Base-by-base conservation (phyloP, 2,329 filamentous ascomycete genomes). In the Ophiostoma piceae region DNA sequence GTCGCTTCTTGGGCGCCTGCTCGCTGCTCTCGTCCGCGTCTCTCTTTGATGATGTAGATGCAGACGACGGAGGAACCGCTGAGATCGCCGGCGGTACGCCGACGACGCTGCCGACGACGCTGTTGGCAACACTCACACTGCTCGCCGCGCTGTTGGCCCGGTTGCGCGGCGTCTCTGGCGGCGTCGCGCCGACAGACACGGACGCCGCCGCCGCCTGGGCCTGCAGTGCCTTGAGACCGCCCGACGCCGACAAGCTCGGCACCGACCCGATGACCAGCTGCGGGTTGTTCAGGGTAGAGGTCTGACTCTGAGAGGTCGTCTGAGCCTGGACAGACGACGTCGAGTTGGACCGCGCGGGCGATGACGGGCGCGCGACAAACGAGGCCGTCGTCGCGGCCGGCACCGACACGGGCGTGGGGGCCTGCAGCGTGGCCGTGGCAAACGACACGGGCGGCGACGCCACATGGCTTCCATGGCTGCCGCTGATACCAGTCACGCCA, bases 261-360 rank as follows among this genome's bases (percentile, higher is more conserved):
- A 97, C 85, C 69, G 84, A 91, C 16, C 92, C 90, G 41, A 92
- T 85, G 9, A 92, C 90, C 0, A 95, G 87, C 0, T 91, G 88
- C 1, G 92, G 92, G 69, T 94, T 94, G 76, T 89, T 94, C 67
- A 91, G 32, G 2, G 62, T 29, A 12, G 66, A 12, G 29, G 4
- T 35, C 39, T 41, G 39, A 12, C 8, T 11, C 39, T 41, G 60
- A 64, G 60, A 8, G 35, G 65, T 12, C 39, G 54, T 35, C 35
- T 35, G 35, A 6, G 82, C 77, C 73, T 89, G 88, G 66, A 94
- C 84, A 12, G 92, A 96, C 0, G 92, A 94, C 0, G 90, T 86
- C 5, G 92, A 96, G 76, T 92, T 96, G n/a, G 92, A 94, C 72
- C 93, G 85, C 1, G 92, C 86, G 12, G 92, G 93, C 26, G 92